Evolutionary conservation across 2,329 filamentous ascomycete species (phyloP), one percentile per base, ranked within the genome.

Genomic region (Fusarium protoensiforme): DNA sequence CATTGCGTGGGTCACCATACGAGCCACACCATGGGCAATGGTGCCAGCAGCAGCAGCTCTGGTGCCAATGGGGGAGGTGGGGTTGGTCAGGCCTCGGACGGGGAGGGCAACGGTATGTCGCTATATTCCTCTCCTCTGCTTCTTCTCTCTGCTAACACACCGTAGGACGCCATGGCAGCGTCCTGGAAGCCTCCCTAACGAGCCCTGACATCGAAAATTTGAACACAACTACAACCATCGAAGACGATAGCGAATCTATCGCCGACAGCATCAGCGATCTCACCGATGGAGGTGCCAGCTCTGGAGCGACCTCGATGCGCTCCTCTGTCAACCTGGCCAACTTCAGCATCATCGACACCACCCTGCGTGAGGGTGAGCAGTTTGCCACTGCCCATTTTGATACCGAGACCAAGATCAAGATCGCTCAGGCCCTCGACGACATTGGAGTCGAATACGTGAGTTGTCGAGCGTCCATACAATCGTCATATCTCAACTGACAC

Each of bases 341-440:
- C 65, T 78, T 77, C 43, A 68, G 61, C 43, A 75, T 78, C 68
- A 77, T 78, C 31, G 76, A 78, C 57, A 75, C 68, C 33, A 78
- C 77, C 7, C 64, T 78, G 18, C 65, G 77, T 13, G 77, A 78
- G 67, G 77, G 77, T 13, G 77, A 78, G 59, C 77, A 77, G 61
- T 77, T 91, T 78, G 92, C 92, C 83, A 94, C 92, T 82, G 91
- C 91, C 77, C 92, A 91, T 85, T 96, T 96, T 81, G 91, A 93
- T 79, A 94, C 91, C 60, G 88, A 61, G n/a, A 72, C 66, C 51
- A 78, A 78, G 77, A 64, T 78, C 46, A 68, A 75, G 65, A 77
- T 77, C 46, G 75, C 77, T 2, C 61, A 58, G 27, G 73, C 77
- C 8, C 22, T 78, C 8, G 72, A 75, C 43, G 69, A 93, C 41